Conservation (phyloP, 164 flowering plant species). For the Magnolia sinica region DNA sequence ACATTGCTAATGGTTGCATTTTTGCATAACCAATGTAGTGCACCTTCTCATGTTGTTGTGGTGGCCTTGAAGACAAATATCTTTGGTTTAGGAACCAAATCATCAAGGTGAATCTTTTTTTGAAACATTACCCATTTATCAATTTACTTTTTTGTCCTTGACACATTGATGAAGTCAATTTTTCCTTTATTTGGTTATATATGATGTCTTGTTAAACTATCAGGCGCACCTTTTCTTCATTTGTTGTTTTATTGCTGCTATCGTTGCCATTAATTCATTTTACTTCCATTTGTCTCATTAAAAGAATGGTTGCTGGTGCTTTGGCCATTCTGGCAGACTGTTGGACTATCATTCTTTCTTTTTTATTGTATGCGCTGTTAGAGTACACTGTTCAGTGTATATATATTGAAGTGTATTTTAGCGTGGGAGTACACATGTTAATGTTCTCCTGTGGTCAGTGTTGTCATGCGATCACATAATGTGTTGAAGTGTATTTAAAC, state of each 20-base stretch:
- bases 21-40: slow-evolving; percentile 40
- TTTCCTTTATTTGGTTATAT: background rate
- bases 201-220: background rate
- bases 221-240: background rate
- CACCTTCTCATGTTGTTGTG: slow-evolving; percentile 60
- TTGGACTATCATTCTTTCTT: too few relatives aligned
- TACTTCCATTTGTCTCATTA: too few relatives aligned
- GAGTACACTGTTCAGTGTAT: too few relatives aligned
- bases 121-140: background rate
- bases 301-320: too few relatives aligned
- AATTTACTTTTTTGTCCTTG: background rate
- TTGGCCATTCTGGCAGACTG: too few relatives aligned
- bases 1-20: slow-evolving; percentile 3
- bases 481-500: too few relatives aligned
- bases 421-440: too few relatives aligned
- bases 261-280: background rate
- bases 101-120: slow-evolving; percentile 49
- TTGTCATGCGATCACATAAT: too few relatives aligned
- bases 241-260: background rate
- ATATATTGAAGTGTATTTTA: too few relatives aligned
- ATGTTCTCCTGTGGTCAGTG: too few relatives aligned
- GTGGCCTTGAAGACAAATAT: slow-evolving; percentile 33
- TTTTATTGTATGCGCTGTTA: too few relatives aligned
- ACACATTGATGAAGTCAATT: background rate
- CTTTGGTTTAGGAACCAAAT: slow-evolving; percentile 32